phyloP scores from a whole-genome alignment of 805 yeast genomes.

The Wickerhamomyces subpelliculosus region DNA sequence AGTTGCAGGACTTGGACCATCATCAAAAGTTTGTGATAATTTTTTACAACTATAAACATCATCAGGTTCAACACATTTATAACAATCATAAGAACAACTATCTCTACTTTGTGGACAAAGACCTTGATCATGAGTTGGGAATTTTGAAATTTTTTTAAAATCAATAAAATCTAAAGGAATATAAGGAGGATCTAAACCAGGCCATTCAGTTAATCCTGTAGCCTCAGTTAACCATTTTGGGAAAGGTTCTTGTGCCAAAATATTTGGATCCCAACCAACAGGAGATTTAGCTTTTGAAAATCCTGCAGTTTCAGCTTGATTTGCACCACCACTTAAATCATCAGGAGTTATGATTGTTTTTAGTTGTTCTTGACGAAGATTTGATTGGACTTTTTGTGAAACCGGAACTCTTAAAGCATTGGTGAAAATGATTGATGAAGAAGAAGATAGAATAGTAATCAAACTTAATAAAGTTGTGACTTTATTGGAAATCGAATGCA shows the following conservation, averaged over 20 bases:
- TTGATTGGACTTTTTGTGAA: neutral
- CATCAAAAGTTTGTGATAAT: conserved; percentile 87
- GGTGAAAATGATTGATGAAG: neutral
- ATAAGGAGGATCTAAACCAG: conserved; percentile 82
- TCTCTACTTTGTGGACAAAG: conserved; percentile 47
- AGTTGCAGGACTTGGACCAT: conserved; percentile 83
- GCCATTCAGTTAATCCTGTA: conserved; percentile 78
- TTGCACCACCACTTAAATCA: neutral
- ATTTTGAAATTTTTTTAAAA: conserved; percentile 42
- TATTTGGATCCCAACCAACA: conserved; percentile 20
- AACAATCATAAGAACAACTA: conserved; percentile 82
- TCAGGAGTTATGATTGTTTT: neutral
- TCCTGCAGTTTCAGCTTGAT: no score
- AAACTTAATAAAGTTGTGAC: no score
- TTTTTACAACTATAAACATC: conserved; percentile 71
- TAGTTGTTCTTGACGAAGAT: neutral
- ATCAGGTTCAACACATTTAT: conserved; percentile 65
- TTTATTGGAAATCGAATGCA: no score
- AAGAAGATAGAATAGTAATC: neutral
- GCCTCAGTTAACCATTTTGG: conserved; percentile 76
- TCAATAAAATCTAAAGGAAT: conserved; percentile 72
- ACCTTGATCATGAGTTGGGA: conserved; percentile 47
- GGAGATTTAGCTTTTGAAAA: conserved; percentile 9
- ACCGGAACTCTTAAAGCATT: neutral
- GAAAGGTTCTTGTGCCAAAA: conserved; percentile 37